Percentiles rank a stretch among this genome's conserved stretches.
phyloP scores from a whole-genome alignment of 192 early-diverging fungal genomes.

The Mortierella claussenii region DNA sequence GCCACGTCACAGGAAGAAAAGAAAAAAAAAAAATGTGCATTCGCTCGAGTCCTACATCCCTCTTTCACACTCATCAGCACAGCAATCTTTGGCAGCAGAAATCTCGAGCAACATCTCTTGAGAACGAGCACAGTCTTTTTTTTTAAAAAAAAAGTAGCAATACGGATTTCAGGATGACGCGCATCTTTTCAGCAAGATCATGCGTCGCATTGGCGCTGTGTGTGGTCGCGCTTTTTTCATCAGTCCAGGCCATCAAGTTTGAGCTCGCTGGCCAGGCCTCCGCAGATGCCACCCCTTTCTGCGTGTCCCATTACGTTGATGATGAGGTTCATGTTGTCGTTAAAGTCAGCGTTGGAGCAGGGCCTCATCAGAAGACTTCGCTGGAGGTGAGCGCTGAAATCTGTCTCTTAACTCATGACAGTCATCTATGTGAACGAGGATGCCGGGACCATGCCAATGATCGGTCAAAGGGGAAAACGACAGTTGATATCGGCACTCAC shows the following conservation, averaged over 20 bases:
- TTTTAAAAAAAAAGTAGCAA: neutral
- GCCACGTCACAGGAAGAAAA: no score
- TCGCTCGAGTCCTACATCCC: no score
- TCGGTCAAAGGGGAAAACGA: neutral
- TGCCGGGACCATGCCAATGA: neutral
- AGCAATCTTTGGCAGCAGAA: no score
- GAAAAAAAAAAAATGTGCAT: no score
- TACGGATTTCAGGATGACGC: constrained; percentile 17
- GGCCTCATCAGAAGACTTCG: constrained; percentile 76
- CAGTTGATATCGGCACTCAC: no score
- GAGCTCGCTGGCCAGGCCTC: constrained; percentile 72
- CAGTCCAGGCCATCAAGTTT: constrained; percentile 77
- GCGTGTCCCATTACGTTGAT: constrained; percentile 83
- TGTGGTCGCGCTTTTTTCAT: constrained; percentile 3
- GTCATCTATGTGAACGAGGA: neutral
- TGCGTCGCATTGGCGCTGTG: constrained; percentile 15
- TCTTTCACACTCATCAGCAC: no score
- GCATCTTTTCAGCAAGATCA: constrained; percentile 4
- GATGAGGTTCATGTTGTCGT: constrained; percentile 77
- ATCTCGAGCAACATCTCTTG: no score
- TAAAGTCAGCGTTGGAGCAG: constrained; percentile 73
- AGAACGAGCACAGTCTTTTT: no score
- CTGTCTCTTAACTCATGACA: neutral
- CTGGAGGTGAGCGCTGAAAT: constrained; percentile 62
- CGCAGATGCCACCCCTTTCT: constrained; percentile 60